Conservation (phyloP, 2,329 filamentous ascomycete genomes). For the Mollisia scopiformis region DNA sequence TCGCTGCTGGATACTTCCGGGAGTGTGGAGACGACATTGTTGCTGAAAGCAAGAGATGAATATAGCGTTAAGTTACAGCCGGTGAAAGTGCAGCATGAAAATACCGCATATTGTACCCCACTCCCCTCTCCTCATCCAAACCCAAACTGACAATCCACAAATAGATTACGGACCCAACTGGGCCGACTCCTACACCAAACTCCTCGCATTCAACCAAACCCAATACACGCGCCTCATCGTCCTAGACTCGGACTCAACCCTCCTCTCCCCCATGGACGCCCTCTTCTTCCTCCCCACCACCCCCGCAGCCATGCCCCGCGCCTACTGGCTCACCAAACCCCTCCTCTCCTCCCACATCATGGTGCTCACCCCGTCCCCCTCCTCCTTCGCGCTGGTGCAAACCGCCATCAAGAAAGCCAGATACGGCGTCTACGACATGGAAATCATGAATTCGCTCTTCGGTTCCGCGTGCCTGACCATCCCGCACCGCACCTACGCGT, state of each 20-base stretch:
- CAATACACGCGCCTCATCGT: conserved; percentile 48
- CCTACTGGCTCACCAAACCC: conserved; percentile 57
- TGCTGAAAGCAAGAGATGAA: conserved; percentile 46
- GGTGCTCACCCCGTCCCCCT: conserved; percentile 56
- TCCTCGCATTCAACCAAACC: conserved; percentile 69
- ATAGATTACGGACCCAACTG: conserved; percentile 23
- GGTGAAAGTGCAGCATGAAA: conserved; percentile 43
- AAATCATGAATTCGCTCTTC: conserved; percentile 46
- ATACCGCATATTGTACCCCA: conserved; percentile 41
- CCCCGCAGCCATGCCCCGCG: conserved; percentile 60
- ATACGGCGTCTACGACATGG: conserved; percentile 56
- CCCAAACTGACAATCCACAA: background rate
- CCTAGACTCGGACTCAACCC: conserved; percentile 29
- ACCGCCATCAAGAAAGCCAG: conserved; percentile 27
- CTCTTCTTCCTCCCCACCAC: conserved; percentile 59
- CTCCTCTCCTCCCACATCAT: conserved; percentile 58
- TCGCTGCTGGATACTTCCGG: conserved; percentile 39
- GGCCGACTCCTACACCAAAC: conserved; percentile 61
- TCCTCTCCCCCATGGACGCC: conserved; percentile 56
- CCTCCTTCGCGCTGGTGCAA: conserved; percentile 48
- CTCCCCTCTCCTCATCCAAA: background rate
- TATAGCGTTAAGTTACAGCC: conserved; percentile 49
- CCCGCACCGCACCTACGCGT: conserved; percentile 57
- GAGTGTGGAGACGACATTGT: conserved; percentile 37
- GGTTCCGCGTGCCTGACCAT: conserved; percentile 46